Evolutionary conservation across 768 basidiomycete species (phyloP), one percentile per base, ranked within the genome.

Genomic region (Pisolithus albus): DNA sequence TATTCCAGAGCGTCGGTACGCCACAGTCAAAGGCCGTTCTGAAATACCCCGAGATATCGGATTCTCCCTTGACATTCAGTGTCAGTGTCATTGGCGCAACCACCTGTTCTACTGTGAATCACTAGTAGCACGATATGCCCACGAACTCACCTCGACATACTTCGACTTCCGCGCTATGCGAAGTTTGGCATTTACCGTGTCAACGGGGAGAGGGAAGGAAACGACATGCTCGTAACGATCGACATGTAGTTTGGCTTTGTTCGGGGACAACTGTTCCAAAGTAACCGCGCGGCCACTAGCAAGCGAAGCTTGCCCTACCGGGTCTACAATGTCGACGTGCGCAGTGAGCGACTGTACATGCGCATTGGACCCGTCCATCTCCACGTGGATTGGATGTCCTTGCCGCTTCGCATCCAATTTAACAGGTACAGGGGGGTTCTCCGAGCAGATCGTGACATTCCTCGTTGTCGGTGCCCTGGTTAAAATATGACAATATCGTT

Each of bases 131-230:
- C 13, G 7, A 1, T 6, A 7, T 16, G n/a, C 16, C 9, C 2
- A 39, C 16, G 7, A 13, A 0, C 46, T 5, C 23, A 68, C 69
- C 61, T 68, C 72, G 2, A 82, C 64, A 52, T 78, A 83, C 24
- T 61, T 69, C 1, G 80, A 83, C 55, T 77, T 80, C 38, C 81
- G 71, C 8, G 81, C 81, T 32, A 82, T 56, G 5, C 78, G 72
- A 8, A 75, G 57, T 56, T 69, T 78, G 3, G 61, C 48, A 11
- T 66, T 65, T 19, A 56, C 53, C 4, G 68, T 67, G 30, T 72
- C 58, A 9, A 82, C 62, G 7, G 77, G 76, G 44, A 76, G 72
- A 0, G 78, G 79, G 41, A 71, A 80, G 1, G 44, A 7, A 5
- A 80, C 50, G 32, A 50, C 44, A 48, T 71, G 59, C 5, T 50